phyloP scores from a whole-genome alignment of 441 rosid species.

The Gossypium aridum region DNA sequence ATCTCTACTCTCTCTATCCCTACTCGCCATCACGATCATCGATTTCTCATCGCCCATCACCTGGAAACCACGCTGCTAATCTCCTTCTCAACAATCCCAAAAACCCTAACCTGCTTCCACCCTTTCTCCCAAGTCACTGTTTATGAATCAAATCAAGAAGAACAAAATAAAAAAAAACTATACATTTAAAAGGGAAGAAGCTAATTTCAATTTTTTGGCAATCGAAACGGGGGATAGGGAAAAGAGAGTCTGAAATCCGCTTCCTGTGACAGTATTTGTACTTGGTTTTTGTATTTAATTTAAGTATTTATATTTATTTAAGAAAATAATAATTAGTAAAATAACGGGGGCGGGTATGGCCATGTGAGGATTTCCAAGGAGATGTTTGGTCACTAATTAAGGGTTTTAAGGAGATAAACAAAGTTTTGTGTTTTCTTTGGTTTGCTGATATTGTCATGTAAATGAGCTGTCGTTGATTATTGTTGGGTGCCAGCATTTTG shows the following conservation, averaged over 20 bases:
- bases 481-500: neutral
- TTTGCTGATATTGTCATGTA: neutral
- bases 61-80: neutral
- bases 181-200: neutral
- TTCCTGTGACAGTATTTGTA: neutral
- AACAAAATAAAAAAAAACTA: neutral
- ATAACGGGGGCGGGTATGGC: neutral
- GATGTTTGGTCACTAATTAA: neutral
- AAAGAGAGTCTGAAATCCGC: constrained; percentile 10
- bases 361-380: neutral
- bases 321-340: neutral
- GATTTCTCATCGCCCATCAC: constrained; percentile 82
- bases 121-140: constrained; percentile 1
- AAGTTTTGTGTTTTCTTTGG: too few species aligned
- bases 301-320: neutral
- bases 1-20: constrained; percentile 90
- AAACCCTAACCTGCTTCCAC: constrained; percentile 14
- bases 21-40: constrained; percentile 49
- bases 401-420: neutral
- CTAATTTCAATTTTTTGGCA: neutral
- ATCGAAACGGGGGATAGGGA: neutral
- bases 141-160: neutral
- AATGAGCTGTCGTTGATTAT: neutral
- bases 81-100: neutral
- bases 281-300: neutral